Evolutionary conservation across 768 basidiomycete genomes (phyloP).

Genomic region (Gymnopilus dilepis): DNA sequence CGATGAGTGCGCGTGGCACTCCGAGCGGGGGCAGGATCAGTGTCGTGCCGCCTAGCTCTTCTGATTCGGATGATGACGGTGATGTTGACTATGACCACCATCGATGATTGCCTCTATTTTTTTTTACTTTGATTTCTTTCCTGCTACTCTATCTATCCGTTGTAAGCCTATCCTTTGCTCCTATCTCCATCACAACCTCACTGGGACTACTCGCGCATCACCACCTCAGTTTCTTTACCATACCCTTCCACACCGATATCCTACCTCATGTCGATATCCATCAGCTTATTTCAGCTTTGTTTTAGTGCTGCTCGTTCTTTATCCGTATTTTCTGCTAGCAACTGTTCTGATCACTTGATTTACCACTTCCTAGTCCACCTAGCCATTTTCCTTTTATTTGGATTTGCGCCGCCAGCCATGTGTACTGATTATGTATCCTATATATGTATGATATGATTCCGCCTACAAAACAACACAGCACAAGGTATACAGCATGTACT

Average conservation of each 20-base stretch:
- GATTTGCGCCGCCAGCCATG: constrained; percentile 3
- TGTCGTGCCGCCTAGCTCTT: constrained; percentile 22
- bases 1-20: constrained; percentile 20
- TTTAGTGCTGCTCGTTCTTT: neutral
- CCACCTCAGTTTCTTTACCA: neutral
- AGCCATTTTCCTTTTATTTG: neutral
- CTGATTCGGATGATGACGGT: constrained; percentile 20
- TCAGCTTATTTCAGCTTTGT: neutral
- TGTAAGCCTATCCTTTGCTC: neutral
- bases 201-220: neutral
- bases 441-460: neutral
- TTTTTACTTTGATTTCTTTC: constrained; percentile 1
- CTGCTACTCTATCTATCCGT: neutral
- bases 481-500: neutral
- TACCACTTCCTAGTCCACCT: neutral
- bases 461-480: neutral
- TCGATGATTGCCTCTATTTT: constrained; percentile 7
- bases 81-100: constrained; percentile 16
- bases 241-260: neutral
- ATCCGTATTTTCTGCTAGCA: neutral
- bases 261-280: neutral
- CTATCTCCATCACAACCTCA: neutral
- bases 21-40: constrained; percentile 13
- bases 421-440: constrained; percentile 2
- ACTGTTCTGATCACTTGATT: neutral